Evolutionary conservation across 495 filamentous ascomycete species (phyloP).

Genomic region (Penicillium desertorum): DNA sequence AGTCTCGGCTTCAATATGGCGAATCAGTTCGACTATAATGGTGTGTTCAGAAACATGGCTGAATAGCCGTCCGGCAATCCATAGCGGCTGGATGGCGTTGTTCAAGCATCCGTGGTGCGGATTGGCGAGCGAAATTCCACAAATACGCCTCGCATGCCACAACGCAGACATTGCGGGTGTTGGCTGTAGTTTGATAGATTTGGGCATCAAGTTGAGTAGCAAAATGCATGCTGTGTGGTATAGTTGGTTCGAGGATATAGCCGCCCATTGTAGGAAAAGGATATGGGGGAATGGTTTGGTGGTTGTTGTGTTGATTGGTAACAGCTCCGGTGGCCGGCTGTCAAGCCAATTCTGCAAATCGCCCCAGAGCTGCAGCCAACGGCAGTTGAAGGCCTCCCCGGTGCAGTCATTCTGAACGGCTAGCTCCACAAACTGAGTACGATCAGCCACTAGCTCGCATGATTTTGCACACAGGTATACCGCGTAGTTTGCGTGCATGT

Average conservation of each 20-base stretch:
- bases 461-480: slow-evolving; percentile 46
- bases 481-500: slow-evolving; percentile 49
- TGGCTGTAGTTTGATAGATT: slow-evolving; percentile 30
- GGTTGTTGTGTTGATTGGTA: slow-evolving; percentile 35
- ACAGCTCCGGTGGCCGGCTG: slow-evolving; percentile 40
- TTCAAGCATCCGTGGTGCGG: slow-evolving; percentile 49
- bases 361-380: slow-evolving; percentile 44
- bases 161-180: slow-evolving; percentile 30
- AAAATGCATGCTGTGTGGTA: slow-evolving; percentile 50
- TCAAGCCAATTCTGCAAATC: slow-evolving; percentile 45
- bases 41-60: slow-evolving; percentile 47
- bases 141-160: slow-evolving; percentile 51
- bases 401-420: slow-evolving; percentile 34
- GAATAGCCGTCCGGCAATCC: slow-evolving; percentile 48
- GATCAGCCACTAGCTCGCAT: slow-evolving; percentile 43
- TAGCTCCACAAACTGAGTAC: slow-evolving; percentile 39
- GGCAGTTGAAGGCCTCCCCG: slow-evolving; percentile 24
- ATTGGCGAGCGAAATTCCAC: slow-evolving; percentile 50
- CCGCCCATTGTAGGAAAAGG: slow-evolving; percentile 47
- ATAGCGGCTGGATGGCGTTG: slow-evolving; percentile 51
- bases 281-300: slow-evolving; percentile 45
- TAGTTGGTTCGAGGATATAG: slow-evolving; percentile 51
- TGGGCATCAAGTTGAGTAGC: slow-evolving; percentile 42
- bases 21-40: slow-evolving; percentile 41
- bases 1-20: slow-evolving; percentile 43